Evolutionary conservation across 2,329 filamentous ascomycete genomes (phyloP).

Genomic region (Arthrobotrys conoides): DNA sequence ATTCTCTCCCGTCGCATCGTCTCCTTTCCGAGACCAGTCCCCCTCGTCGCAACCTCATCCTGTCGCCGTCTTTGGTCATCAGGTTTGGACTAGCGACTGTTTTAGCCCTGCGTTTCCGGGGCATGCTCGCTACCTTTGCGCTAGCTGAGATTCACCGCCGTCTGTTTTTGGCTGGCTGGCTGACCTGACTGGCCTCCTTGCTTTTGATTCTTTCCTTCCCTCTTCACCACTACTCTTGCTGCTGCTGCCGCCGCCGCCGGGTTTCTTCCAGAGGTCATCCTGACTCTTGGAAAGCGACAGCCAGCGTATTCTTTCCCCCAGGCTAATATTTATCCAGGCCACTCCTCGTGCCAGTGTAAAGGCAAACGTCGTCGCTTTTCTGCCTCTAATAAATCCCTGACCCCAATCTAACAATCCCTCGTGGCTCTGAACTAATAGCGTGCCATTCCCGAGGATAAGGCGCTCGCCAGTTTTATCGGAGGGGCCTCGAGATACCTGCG

Average conservation of each 20-base stretch:
- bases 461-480: constrained; percentile 33
- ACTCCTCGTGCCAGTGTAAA: background rate
- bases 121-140: constrained; percentile 31
- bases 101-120: constrained; percentile 52
- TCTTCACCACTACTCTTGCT: constrained; percentile 4
- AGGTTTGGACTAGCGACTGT: constrained; percentile 50
- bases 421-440: constrained; percentile 5
- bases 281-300: constrained; percentile 2
- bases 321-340: too few relatives aligned
- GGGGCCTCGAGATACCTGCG: constrained; percentile 22
- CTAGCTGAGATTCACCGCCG: constrained; percentile 29
- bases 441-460: background rate
- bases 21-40: constrained; percentile 17
- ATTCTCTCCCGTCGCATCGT: constrained; percentile 3
- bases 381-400: background rate
- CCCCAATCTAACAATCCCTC: constrained; percentile 19
- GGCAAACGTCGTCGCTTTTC: background rate
- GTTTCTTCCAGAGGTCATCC: constrained; percentile 36
- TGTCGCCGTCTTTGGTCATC: constrained; percentile 50
- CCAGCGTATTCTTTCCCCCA: too few relatives aligned
- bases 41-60: constrained; percentile 23
- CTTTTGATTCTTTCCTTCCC: constrained; percentile 15
- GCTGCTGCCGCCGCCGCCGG: constrained; percentile 14
- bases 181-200: constrained; percentile 21
- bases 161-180: constrained; percentile 13